These are phyloP conservation scores for Solanum clarkiae DNA, from an alignment of 257 asterid species.

Conservation along the genomic window DNA sequence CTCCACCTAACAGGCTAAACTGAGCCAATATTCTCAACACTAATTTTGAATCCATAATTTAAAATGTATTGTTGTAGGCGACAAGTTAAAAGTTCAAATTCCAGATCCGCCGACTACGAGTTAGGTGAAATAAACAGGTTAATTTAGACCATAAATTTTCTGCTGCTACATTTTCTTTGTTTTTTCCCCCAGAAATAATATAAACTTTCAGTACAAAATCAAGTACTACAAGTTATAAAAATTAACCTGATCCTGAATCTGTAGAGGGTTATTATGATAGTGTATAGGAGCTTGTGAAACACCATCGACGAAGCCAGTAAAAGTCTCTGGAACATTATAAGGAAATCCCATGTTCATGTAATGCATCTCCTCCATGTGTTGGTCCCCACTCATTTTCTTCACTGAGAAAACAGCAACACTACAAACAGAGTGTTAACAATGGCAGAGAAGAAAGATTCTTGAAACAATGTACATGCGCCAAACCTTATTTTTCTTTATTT, in stretches of 20 bases:
- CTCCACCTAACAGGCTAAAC: not conserved
- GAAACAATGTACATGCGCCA: not conserved
- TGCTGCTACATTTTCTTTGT: not conserved
- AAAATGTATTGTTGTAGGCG: not conserved
- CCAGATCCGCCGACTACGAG: not conserved
- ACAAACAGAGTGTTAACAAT: not conserved
- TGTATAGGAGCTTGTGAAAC: constrained; percentile 35
- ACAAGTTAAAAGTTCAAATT: not conserved
- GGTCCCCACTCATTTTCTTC: constrained; percentile 44
- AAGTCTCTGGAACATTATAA: constrained; percentile 42
- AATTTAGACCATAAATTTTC: not conserved
- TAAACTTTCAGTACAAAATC: not conserved
- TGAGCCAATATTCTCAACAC: not conserved
- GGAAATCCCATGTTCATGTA: constrained; percentile 42
- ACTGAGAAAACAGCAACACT: not conserved
- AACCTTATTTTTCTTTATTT: not conserved
- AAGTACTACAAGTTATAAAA: not conserved
- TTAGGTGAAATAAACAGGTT: not conserved
- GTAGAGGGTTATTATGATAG: constrained; percentile 32
- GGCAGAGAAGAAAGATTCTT: not conserved
- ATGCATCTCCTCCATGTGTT: constrained; percentile 40
- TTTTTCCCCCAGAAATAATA: not conserved
- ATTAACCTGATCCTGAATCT: constrained; percentile 46
- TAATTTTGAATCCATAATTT: not conserved
- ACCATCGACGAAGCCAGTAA: constrained; percentile 35